These are phyloP conservation scores for Chenopodium album DNA, from an alignment of 148 eudicot species.

Conservation along the genomic window DNA sequence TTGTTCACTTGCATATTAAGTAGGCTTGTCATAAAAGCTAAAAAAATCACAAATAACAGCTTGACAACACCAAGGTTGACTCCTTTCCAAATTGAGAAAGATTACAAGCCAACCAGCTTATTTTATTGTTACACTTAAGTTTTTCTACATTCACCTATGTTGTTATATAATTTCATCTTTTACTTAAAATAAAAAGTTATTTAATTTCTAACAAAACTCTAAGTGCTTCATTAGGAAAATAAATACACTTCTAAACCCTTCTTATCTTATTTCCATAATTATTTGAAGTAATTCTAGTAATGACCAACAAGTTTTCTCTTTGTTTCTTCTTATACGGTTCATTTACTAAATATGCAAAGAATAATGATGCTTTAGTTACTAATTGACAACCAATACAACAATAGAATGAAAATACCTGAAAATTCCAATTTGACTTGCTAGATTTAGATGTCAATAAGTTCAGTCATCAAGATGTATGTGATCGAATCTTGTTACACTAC, in stretches of 20 bases:
- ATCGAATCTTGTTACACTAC: not conserved
- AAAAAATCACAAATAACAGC: slow-evolving; percentile 19
- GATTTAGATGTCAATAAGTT: not conserved
- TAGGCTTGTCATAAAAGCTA: slow-evolving; percentile 17
- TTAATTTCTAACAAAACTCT: slow-evolving; percentile 12
- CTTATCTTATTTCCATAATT: not conserved
- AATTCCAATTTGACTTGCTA: not conserved
- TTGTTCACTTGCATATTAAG: slow-evolving; percentile 23
- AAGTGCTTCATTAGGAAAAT: slow-evolving; percentile 18
- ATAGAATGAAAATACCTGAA: not conserved
- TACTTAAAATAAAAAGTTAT: not conserved
- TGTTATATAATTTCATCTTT: not conserved
- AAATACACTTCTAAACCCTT: not conserved
- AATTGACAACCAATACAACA: not conserved
- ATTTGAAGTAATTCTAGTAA: not conserved
- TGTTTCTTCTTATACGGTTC: not conserved
- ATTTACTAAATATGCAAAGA: not conserved
- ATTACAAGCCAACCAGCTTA: slow-evolving; percentile 3
- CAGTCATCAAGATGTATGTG: not conserved
- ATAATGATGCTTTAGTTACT: not conserved
- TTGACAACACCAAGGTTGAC: slow-evolving; percentile 26
- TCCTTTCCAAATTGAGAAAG: slow-evolving; percentile 23
- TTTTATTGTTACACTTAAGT: slow-evolving; percentile 11
- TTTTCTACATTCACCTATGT: not conserved
- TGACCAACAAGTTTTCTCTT: not conserved